phyloP scores from a whole-genome alignment of 805 yeast species.

The Sugiyamaella marilandica region DNA sequence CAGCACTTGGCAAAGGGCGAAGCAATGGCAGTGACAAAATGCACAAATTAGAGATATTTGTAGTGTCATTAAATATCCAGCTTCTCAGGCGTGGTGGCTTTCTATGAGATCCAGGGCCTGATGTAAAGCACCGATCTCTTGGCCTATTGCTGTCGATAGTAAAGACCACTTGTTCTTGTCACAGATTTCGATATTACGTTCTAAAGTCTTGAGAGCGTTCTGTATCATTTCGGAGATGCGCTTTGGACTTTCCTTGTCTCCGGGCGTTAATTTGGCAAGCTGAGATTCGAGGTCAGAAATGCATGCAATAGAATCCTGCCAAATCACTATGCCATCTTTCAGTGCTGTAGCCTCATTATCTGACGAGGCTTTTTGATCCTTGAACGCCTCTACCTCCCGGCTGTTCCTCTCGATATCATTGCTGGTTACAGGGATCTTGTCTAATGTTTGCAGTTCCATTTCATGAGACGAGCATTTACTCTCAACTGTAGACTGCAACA shows the following conservation, averaged over 20 bases:
- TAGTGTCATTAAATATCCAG: background rate
- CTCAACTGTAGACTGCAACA: constrained; percentile 11
- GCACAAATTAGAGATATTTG: too few relatives aligned
- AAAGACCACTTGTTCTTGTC: constrained; percentile 24
- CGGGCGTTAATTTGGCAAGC: constrained; percentile 12
- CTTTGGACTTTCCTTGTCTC: constrained; percentile 12
- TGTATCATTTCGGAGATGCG: constrained; percentile 20
- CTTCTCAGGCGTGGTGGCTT: background rate
- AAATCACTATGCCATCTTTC: constrained; percentile 17
- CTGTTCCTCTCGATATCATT: constrained; percentile 13
- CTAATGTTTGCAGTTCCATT: constrained; percentile 8
- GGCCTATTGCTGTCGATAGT: constrained; percentile 29
- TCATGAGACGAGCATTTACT: constrained; percentile 9
- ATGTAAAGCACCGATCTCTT: constrained; percentile 26
- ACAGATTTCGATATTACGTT: constrained; percentile 17
- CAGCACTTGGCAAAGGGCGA: too few relatives aligned
- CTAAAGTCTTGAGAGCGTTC: constrained; percentile 11
- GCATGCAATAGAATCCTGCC: constrained; percentile 17
- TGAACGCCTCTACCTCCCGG: constrained; percentile 10
- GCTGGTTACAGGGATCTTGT: constrained; percentile 3
- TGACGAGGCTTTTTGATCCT: constrained; percentile 8
- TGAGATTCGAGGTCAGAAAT: constrained; percentile 21
- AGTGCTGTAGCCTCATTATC: constrained; percentile 17
- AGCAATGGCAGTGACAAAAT: too few relatives aligned
- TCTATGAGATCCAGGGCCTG: constrained; percentile 24